Percentiles rank a stretch among this genome's conserved stretches.
Evolutionary conservation across 768 basidiomycete genomes (phyloP).

Genomic region (Auricularia sp.): DNA sequence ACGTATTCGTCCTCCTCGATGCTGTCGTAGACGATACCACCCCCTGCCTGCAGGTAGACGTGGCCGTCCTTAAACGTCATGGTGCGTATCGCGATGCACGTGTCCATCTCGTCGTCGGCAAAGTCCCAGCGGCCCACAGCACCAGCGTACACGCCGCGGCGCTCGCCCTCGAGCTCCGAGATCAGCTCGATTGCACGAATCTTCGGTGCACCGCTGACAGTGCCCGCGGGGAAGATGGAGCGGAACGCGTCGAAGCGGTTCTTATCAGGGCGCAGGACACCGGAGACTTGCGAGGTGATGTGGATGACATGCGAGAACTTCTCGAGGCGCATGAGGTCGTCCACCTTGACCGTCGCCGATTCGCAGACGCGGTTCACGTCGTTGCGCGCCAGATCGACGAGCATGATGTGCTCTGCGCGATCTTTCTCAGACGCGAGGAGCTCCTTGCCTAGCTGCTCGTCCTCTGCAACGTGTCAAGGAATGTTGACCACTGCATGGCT

Average conservation of each 20-base stretch:
- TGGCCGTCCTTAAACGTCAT: conserved; percentile 93
- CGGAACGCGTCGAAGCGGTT: conserved; percentile 96
- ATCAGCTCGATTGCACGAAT: conserved; percentile 96
- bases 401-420: conserved; percentile 96
- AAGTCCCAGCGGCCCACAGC: conserved; percentile 98
- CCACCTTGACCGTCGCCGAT: conserved; percentile 91
- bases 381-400: conserved; percentile 94
- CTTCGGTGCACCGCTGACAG: conserved; percentile 97
- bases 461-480: conserved; percentile 50
- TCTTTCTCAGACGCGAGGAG: conserved; percentile 86
- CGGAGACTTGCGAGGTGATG: conserved; percentile 90
- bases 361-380: conserved; percentile 97
- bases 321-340: conserved; percentile 85
- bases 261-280: conserved; percentile 66
- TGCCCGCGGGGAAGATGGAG: conserved; percentile 97
- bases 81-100: conserved; percentile 96
- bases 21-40: conserved; percentile 94
- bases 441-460: conserved; percentile 61
- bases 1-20: conserved; percentile 95
- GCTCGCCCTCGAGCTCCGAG: conserved; percentile 75
- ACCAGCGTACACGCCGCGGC: conserved; percentile 90
- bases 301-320: conserved; percentile 99
- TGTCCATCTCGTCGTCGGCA: conserved; percentile 90
- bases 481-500: conserved; percentile 4
- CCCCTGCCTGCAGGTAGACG: conserved; percentile 90